Percentiles rank a stretch among this genome's conserved stretches.
Conservation (phyloP, 805 yeast species). For the Danielia oregonensis region DNA sequence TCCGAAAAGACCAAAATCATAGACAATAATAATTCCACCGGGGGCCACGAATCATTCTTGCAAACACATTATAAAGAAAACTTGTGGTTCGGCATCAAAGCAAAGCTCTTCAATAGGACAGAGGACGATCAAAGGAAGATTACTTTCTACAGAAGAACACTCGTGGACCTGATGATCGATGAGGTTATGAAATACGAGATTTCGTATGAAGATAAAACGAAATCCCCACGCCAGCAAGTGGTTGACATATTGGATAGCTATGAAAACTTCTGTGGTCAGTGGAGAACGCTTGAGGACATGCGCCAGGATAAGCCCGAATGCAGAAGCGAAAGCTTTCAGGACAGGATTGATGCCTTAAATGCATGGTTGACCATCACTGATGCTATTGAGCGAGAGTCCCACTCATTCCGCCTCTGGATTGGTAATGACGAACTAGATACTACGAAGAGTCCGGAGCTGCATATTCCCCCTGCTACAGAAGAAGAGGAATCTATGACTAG, state of each 20-base stretch:
- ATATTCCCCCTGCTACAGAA: not conserved
- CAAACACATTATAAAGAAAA: slow-evolving; percentile 62
- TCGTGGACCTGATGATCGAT: slow-evolving; percentile 69
- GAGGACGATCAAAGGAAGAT: slow-evolving; percentile 74
- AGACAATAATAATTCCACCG: slow-evolving; percentile 39
- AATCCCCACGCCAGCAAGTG: slow-evolving; percentile 45
- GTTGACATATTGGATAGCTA: slow-evolving; percentile 53
- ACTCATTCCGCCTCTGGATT: slow-evolving; percentile 70
- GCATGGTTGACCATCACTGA: slow-evolving; percentile 80
- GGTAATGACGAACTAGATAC: slow-evolving; percentile 79
- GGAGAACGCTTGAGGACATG: slow-evolving; percentile 82
- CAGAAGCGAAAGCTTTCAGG: slow-evolving; percentile 57
- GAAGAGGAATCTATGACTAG: slow-evolving; percentile 11
- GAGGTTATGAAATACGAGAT: slow-evolving; percentile 65
- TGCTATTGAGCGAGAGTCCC: slow-evolving; percentile 60
- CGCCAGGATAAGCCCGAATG: slow-evolving; percentile 70
- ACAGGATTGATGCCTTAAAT: slow-evolving; percentile 68
- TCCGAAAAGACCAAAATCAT: slow-evolving; percentile 81
- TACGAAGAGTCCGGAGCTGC: slow-evolving; percentile 25
- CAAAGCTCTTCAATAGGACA: slow-evolving; percentile 76
- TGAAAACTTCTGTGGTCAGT: slow-evolving; percentile 66
- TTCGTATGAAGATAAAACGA: slow-evolving; percentile 32
- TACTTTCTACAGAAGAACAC: slow-evolving; percentile 62
- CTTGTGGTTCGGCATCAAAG: slow-evolving; percentile 83
- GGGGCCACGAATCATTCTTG: slow-evolving; percentile 44